Evolutionary conservation across 1,284 basidiomycete genomes (phyloP), one percentile per base, ranked within the genome.

Genomic region (Mycena sp.): DNA sequence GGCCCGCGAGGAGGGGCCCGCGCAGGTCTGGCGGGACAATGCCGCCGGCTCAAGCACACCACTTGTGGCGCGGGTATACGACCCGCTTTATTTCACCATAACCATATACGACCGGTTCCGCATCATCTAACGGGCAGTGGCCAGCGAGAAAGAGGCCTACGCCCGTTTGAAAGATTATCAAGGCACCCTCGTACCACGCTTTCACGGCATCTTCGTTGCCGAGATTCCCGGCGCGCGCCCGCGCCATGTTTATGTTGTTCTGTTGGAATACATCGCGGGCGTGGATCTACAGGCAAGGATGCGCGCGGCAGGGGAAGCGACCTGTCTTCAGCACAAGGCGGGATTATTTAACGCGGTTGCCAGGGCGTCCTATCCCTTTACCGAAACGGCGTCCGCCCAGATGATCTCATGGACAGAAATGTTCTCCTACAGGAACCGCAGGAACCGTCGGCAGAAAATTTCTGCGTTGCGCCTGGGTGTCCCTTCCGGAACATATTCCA

Each of bases 401-500:
- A 37, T 17, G 49, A 51, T 38, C 49, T 51, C 49, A 38, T 51
- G 32, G 49, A 51, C 49, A 51, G 49, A 51, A 51, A 51, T 40
- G 49, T 51, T 26, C 4, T 51, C 12, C 12, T 51, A 5, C 49
- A n/a, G 21, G 49, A 51, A 28, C 49, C 49, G 21, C 32, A 29
- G 28, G 45, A 51, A 40, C 35, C 32, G 49, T 51, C 49, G 10
- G 3, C 9, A 16, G 49, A 51, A 14, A 17, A 37, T 28, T 51
- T 51, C 49, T 51, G 49, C 21, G 23, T 1, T 10, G 21, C 9
- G 35, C 7, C 7, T 37, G 35, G 21, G 32, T 51, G 49, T n/a
- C 49, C 49, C 32, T 51, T 51, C 21, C 49, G 49, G 49, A 51
- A n/a, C n/a, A n/a, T n/a, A n/a, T n/a, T n/a, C n/a, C n/a, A n/a